Percentiles rank a stretch among this genome's conserved stretches.
These are phyloP conservation scores for Blastomyces gilchristii DNA, from an alignment of 2,329 filamentous ascomycete genomes.

Conservation along the genomic window DNA sequence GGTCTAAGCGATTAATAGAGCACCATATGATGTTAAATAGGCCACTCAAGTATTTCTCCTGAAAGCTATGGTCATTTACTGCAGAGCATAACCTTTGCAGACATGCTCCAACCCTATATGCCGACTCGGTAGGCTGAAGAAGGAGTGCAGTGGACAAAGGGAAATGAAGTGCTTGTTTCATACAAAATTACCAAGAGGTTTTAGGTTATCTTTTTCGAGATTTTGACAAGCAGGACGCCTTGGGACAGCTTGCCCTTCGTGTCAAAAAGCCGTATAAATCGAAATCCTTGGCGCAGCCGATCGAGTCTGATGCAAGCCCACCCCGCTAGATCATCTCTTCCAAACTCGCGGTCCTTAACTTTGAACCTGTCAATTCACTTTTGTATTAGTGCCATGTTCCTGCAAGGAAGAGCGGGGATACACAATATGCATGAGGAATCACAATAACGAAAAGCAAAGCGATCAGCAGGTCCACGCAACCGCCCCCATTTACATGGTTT, in stretches of 20 bases:
- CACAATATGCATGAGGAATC: slow-evolving; percentile 4
- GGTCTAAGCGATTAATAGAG: not conserved
- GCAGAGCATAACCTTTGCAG: not conserved
- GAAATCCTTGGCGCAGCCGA: slow-evolving; percentile 61
- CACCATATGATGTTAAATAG: not conserved
- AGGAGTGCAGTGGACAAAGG: not conserved
- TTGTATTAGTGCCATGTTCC: not conserved
- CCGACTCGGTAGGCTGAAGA: not conserved
- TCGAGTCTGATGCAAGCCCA: slow-evolving; percentile 88
- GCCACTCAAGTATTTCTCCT: not conserved
- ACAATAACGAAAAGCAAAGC: not conserved
- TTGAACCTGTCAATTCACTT: slow-evolving; percentile 51
- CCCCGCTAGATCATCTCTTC: slow-evolving; percentile 65
- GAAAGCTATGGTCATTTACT: not conserved
- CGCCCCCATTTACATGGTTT: not conserved
- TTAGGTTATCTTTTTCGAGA: slow-evolving; percentile 47
- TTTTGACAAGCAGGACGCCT: slow-evolving; percentile 62
- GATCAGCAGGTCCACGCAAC: slow-evolving; percentile 1
- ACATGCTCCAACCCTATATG: not conserved
- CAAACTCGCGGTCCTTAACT: slow-evolving; percentile 75
- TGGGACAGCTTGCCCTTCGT: slow-evolving; percentile 53
- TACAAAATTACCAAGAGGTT: not conserved
- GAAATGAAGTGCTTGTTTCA: not conserved
- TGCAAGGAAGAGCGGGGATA: not conserved
- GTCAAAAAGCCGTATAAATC: slow-evolving; percentile 68